Evolutionary conservation across 2,329 filamentous ascomycete species (phyloP).

Genomic region (Verticillium tricorpus): DNA sequence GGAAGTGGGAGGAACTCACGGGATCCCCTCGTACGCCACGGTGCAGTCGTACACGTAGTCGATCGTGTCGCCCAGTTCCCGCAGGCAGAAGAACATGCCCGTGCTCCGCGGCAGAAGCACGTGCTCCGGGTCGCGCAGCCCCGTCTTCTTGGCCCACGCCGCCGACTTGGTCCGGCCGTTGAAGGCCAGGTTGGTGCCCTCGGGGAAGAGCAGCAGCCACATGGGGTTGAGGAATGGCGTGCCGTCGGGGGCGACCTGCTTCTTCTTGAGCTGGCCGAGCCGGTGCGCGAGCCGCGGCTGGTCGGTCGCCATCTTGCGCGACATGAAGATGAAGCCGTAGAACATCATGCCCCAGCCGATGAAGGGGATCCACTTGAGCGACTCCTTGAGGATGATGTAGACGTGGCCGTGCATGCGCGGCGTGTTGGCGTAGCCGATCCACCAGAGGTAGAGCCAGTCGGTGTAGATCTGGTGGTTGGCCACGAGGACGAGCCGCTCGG

Average conservation of each 20-base stretch:
- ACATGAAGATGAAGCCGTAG: conserved; percentile 87
- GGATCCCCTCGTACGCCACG: conserved; percentile 89
- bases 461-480: conserved; percentile 89
- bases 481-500: conserved; percentile 76
- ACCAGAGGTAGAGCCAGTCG: conserved; percentile 91
- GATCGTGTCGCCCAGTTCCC: conserved; percentile 67
- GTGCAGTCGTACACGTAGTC: conserved; percentile 92
- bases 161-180: conserved; percentile 68
- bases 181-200: conserved; percentile 75
- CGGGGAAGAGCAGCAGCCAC: conserved; percentile 86
- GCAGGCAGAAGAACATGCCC: conserved; percentile 73
- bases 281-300: conserved; percentile 70
- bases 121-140: conserved; percentile 68
- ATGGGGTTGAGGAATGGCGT: conserved; percentile 65
- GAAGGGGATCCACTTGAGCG: conserved; percentile 74
- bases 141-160: conserved; percentile 72
- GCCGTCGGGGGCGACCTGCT: conserved; percentile 48
- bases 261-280: conserved; percentile 62
- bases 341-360: conserved; percentile 80
- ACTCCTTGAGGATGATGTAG: conserved; percentile 89
- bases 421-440: conserved; percentile 76
- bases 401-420: conserved; percentile 79
- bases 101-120: conserved; percentile 75
- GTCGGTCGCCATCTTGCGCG: conserved; percentile 82
- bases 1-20: conserved; percentile 52